Base-by-base conservation (phyloP, 2,329 filamentous ascomycete species). In the Cladophialophora yegresii region DNA sequence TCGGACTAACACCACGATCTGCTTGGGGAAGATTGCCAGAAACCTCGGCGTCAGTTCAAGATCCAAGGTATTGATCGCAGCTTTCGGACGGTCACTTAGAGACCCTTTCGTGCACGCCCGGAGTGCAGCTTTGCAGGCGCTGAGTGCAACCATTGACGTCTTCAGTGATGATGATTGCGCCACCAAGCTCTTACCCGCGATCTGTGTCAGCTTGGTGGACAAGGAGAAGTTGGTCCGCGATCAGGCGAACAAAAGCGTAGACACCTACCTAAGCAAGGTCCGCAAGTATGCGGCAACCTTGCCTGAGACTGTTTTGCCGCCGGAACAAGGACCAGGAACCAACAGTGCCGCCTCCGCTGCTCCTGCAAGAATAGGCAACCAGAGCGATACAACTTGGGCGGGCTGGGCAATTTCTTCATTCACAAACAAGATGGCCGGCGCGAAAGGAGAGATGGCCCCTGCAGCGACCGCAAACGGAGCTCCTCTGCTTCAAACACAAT, bases 351-450 rank as follows among this genome's bases (percentile, higher is more conserved):
- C 77, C 66, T 67, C 70, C 23, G 75, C 77, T 32, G 75, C 74
- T 13, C 76, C 79, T 47, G 74, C 77, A 22, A 86, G 91, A 36
- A 95, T 96, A 83, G 88, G 89, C 67, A 95, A 90, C 1, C 88
- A 92, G 1, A 89, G 92, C 65, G 85, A 83, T 45, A 81, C 84
- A 23, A 87, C 87, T 2, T 98, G 95, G 95, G 87, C 95, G 1
- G 95, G 95, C 12, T 99, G 95, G 95, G 95, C 95, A 1, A 97
- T 99, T 61, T 98, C 95, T 0, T 97, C 92, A 1, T 99, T 99
- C 75, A 98, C 95, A 1, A 98, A 98, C 77, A 97, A 96, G 73
- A 76, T 98, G 12, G 88, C 91, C 1, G 79, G 90, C 0, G 92
- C 92, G 0, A 89, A 89, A 8, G 95, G 95, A 20, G 90, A 97